phyloP scores from a whole-genome alignment of 2,329 filamentous ascomycete species.

The Beauveria asiatica region DNA sequence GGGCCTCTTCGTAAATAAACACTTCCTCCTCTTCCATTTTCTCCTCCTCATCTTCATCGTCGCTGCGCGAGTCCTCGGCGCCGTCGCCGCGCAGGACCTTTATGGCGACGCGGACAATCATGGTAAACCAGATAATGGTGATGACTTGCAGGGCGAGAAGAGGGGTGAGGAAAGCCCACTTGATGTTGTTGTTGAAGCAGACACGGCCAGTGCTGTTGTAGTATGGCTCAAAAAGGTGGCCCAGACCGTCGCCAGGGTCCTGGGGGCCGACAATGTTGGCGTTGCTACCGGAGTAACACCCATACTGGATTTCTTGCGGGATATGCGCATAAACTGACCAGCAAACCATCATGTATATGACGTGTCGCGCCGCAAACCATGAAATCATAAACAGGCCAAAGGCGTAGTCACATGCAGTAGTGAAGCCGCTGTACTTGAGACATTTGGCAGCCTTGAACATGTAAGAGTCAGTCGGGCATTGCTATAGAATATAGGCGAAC shows the following conservation, averaged over 20 bases:
- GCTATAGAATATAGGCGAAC: slow-evolving; percentile 21
- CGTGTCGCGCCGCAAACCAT: slow-evolving; percentile 78
- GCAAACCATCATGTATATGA: slow-evolving; percentile 69
- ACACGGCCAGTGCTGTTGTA: slow-evolving; percentile 61
- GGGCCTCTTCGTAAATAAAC: slow-evolving; percentile 45
- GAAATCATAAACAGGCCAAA: slow-evolving; percentile 80
- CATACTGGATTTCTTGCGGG: slow-evolving; percentile 51
- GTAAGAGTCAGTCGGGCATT: neutral
- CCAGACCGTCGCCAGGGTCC: slow-evolving; percentile 39
- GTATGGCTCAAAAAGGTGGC: slow-evolving; percentile 68
- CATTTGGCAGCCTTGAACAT: slow-evolving; percentile 69
- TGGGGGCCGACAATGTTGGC: slow-evolving; percentile 47
- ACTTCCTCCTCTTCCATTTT: slow-evolving; percentile 51
- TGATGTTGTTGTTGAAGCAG: slow-evolving; percentile 70
- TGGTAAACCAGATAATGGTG: slow-evolving; percentile 78
- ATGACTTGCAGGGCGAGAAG: slow-evolving; percentile 73
- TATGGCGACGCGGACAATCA: slow-evolving; percentile 78
- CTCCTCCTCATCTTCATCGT: slow-evolving; percentile 66
- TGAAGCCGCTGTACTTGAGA: slow-evolving; percentile 79
- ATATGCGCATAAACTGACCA: slow-evolving; percentile 71
- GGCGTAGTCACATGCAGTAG: slow-evolving; percentile 66
- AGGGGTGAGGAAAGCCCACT: slow-evolving; percentile 66
- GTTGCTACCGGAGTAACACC: slow-evolving; percentile 60
- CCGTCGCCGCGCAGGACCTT: slow-evolving; percentile 67
- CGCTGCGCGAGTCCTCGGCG: slow-evolving; percentile 81